Evolutionary conservation across 352 stramenopile genomes (phyloP), one percentile per base, ranked within the genome.

Genomic region (Phytopythium kandeliae): DNA sequence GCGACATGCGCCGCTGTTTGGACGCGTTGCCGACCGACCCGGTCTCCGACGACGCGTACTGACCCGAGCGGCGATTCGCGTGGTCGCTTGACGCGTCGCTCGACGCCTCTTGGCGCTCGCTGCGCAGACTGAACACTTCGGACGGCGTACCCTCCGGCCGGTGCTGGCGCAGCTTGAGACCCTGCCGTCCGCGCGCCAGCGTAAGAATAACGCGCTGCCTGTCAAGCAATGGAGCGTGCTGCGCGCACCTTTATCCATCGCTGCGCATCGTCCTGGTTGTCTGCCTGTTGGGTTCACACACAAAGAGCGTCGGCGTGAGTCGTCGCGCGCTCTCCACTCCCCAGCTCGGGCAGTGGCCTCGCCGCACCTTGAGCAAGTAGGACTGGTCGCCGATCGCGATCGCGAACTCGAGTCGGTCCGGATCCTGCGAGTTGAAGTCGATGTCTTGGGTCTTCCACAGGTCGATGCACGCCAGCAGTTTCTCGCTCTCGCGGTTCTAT

Each of bases 381-480:
- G 80, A 91, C 62, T 94, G 83, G 33, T 94, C 83, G 54, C 80
- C 83, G 43, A 94, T 92, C 42, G 76, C 67, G 66, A 94, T 89
- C 31, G 73, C 89, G 58, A 94, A 94, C 61, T 94, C 83, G 51
- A 84, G 69, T 34, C 72, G 71, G 38, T 81, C 60, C 2, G 51
- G 50, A 63, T 94, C 80, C 26, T 58, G 54, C 7, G 71, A 19
- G 50, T 75, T 75, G 53, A 89, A 67, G 35, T 85, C 77, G 58
- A 94, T 94, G 56, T 73, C 74, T 49, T 91, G 78, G 40, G 79
- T 94, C 33, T 80, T 79, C 83, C 83, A 94, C 51, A 95, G 57
- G 54, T 95, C 84, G 60, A 95, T 95, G 65, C 84, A 95, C 43
- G 84, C 84, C 51, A 95, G 56, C 37, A 95, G 55, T 63, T 92